These are phyloP conservation scores for Leishmania lainsoni DNA, from an alignment of 208 protist species.

Conservation along the genomic window DNA sequence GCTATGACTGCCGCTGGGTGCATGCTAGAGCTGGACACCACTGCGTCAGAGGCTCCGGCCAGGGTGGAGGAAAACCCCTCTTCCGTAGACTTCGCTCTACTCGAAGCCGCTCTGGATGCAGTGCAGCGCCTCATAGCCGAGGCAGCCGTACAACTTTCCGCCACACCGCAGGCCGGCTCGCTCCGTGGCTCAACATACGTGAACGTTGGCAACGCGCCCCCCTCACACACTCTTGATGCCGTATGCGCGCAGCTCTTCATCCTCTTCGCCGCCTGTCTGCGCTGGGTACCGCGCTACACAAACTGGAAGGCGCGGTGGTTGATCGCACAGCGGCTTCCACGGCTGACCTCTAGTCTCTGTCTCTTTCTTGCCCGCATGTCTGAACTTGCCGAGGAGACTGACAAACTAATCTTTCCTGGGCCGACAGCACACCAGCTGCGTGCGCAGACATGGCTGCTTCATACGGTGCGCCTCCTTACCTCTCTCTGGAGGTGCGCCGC, in stretches of 20 bases:
- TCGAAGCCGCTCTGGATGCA: conserved; percentile 57
- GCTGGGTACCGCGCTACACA: conserved; percentile 42
- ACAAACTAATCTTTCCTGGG: background rate
- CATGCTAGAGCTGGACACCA: conserved; percentile 10
- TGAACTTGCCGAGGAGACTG: background rate
- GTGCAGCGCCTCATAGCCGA: conserved; percentile 53
- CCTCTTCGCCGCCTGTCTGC: conserved; percentile 46
- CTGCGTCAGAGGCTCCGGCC: conserved; percentile 5
- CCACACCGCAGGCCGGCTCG: background rate
- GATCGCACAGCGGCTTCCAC: conserved; percentile 51
- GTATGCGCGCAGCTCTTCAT: conserved; percentile 36
- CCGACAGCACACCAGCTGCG: conserved; percentile 3
- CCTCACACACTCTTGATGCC: background rate
- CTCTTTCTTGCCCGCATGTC: conserved; percentile 37
- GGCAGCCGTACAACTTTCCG: conserved; percentile 32
- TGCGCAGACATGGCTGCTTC: conserved; percentile 14
- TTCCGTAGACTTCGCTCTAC: conserved; percentile 56
- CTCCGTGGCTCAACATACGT: background rate
- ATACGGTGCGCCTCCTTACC: conserved; percentile 33
- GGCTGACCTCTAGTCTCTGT: conserved; percentile 44
- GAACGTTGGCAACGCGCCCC: background rate
- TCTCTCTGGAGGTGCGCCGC: conserved; percentile 32
- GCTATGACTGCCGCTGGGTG: conserved; percentile 23
- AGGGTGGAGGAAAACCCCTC: conserved; percentile 40
- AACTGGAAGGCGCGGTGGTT: conserved; percentile 75